Percentiles rank a stretch among this genome's conserved stretches.
phyloP scores from a whole-genome alignment of 1,284 basidiomycete genomes.

The Cryptococcus deneoformans region DNA sequence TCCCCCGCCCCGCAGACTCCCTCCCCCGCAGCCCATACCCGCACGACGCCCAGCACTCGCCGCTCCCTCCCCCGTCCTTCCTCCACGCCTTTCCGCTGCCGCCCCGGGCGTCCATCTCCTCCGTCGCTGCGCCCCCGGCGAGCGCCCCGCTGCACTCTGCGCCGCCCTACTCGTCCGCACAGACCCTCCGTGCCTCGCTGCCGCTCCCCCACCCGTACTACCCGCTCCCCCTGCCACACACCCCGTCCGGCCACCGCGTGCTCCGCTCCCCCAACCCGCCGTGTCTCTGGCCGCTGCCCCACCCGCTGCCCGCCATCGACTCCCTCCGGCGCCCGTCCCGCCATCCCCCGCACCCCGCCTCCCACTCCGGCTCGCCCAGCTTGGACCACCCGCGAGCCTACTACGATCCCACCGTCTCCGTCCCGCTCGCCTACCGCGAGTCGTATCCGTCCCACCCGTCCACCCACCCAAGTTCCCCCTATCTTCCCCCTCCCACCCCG shows the following conservation, averaged over 20 bases:
- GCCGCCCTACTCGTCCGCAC: constrained; percentile 8
- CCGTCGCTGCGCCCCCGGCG: not conserved
- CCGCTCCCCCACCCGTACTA: constrained; percentile 1
- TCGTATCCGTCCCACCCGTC: not conserved
- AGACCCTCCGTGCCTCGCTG: not conserved
- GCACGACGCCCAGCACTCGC: not conserved
- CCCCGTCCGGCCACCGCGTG: constrained; percentile 26
- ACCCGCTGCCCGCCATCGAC: constrained; percentile 9
- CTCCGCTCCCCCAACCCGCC: constrained; percentile 41
- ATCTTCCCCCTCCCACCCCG: constrained; percentile 3
- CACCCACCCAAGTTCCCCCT: constrained; percentile 3
- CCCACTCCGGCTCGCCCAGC: constrained; percentile 14
- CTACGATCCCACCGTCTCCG: constrained; percentile 2
- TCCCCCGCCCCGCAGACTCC: constrained; percentile 10
- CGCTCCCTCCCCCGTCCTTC: constrained; percentile 1
- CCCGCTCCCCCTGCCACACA: constrained; percentile 14
- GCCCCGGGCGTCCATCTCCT: not conserved
- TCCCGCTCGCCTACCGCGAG: not conserved
- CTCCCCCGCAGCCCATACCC: not conserved
- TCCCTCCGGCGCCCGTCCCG: not conserved
- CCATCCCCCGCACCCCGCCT: constrained; percentile 2
- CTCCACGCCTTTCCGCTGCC: not conserved
- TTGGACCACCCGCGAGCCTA: constrained; percentile 4
- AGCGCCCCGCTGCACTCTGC: constrained; percentile 10
- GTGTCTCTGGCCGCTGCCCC: constrained; percentile 16